phyloP scores from a whole-genome alignment of 2,329 filamentous ascomycete species.

The Sarocladium oryzae region DNA sequence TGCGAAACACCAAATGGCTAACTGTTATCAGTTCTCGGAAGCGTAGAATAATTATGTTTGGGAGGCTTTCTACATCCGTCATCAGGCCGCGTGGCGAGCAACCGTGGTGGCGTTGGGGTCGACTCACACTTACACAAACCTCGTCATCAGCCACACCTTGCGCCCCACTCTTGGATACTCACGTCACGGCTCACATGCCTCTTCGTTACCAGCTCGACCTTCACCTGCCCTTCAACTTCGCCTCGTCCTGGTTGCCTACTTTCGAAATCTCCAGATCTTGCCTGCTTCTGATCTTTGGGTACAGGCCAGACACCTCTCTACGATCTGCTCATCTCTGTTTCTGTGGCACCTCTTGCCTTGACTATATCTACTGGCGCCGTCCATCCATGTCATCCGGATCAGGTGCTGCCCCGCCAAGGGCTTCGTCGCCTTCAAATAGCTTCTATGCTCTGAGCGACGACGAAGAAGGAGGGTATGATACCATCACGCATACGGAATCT shows the following conservation, averaged over 20 bases:
- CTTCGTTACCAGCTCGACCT: background rate
- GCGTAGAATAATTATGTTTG: too few species aligned
- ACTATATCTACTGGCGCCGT: background rate
- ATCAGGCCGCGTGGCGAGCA: constrained; percentile 7
- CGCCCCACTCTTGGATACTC: constrained; percentile 3
- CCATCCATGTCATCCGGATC: constrained; percentile 9
- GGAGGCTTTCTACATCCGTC: too few species aligned
- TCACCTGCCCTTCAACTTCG: constrained; percentile 3
- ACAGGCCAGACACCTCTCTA: too few species aligned
- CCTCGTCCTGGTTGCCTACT: background rate
- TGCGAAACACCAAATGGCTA: too few species aligned
- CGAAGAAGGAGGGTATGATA: constrained; percentile 92
- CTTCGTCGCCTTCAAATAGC: constrained; percentile 71
- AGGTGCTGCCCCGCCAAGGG: constrained; percentile 25
- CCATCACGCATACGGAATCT: constrained; percentile 71
- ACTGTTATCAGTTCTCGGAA: too few species aligned
- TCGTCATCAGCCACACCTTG: constrained; percentile 10
- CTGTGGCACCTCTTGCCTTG: too few species aligned
- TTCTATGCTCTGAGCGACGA: constrained; percentile 97
- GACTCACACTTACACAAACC: constrained; percentile 9
- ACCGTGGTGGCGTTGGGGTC: background rate
- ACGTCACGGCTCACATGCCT: constrained; percentile 8
- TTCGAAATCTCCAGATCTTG: background rate
- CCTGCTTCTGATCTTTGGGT: too few species aligned
- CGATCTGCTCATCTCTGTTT: too few species aligned